Evolutionary conservation across 1,139 yeast species (phyloP).

Genomic region (Debaryomyces sp.): DNA sequence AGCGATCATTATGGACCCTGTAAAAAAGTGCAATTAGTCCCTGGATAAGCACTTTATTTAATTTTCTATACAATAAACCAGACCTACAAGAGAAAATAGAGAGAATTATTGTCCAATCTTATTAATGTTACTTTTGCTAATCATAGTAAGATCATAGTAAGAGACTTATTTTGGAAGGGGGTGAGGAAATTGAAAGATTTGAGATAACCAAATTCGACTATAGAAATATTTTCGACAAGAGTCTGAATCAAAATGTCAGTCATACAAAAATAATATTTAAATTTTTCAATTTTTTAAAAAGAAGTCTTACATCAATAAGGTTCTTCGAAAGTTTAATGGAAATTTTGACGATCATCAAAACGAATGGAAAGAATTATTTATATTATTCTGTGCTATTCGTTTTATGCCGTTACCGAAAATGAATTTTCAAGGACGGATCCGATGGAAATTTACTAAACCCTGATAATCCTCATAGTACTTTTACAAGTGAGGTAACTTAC

Average conservation of each 20-base stretch:
- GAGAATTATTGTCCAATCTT: neutral
- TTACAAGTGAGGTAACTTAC: neutral
- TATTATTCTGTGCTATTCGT: too few relatives aligned
- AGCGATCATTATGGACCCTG: neutral
- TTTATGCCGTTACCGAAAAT: neutral
- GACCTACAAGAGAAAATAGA: neutral
- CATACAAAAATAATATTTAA: neutral
- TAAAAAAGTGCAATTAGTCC: neutral
- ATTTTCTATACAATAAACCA: neutral
- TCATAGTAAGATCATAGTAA: neutral
- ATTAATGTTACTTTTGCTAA: neutral
- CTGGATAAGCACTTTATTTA: neutral
- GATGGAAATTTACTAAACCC: neutral
- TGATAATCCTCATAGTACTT: neutral
- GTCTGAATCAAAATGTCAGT: neutral
- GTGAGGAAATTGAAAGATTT: neutral
- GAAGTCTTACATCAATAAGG: too few relatives aligned
- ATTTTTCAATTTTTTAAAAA: neutral
- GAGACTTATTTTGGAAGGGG: neutral
- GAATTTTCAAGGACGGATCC: neutral
- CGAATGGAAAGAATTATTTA: neutral
- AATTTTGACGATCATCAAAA: neutral
- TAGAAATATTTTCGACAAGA: neutral
- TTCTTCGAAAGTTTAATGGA: neutral
- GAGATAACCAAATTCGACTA: neutral